Evolutionary conservation across 169 alveolate species (phyloP), one percentile per base, ranked within the genome.

Genomic region (Cryptosporidium baileyi): DNA sequence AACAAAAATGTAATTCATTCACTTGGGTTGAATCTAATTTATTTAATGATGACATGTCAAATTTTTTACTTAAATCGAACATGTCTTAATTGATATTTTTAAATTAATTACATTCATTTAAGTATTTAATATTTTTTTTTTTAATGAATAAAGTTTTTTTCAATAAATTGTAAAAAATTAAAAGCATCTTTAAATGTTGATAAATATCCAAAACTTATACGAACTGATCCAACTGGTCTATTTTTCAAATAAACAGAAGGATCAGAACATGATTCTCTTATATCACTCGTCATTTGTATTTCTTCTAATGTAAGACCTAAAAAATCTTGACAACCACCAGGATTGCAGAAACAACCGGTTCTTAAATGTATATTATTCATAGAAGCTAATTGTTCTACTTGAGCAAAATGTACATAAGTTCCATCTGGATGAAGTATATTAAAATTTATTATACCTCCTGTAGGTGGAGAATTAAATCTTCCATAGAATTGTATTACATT

Each of bases 291-390:
- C 6, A 52, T 40, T 17, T 80, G 60, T 19, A 89, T 89, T 47
- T 89, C 92, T 19, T 63, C 90, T 2, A 80, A 60, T 1, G 90
- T 52, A 19, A 89, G 61, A 8, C 80, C 88, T 30, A 89, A 63
- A 34, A 24, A 80, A 38, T 85, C 91, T 85, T 90, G 91, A 54
- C 91, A 85, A 24, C 82, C 93, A 7, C 93, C 93, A 11, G 93
- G 91, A 62, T 90, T 90, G 60, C 93, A 90, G 80, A 90, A 90
- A 67, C 91, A 90, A 1, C 93, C 93, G 3, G 91, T 57, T 54
- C 93, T 80, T n/a, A 89, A 60, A 60, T 89, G 93, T 40, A 90
- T 80, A 28, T 65, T 44, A 3, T 67, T 80, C 8, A 32, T 82
- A 15, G 91, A 61, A 28, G 91, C 90, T 63, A 44, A 49, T 28